Evolutionary conservation across 306 rosid species (phyloP).

Genomic region (Trichosanthes cucumerina): DNA sequence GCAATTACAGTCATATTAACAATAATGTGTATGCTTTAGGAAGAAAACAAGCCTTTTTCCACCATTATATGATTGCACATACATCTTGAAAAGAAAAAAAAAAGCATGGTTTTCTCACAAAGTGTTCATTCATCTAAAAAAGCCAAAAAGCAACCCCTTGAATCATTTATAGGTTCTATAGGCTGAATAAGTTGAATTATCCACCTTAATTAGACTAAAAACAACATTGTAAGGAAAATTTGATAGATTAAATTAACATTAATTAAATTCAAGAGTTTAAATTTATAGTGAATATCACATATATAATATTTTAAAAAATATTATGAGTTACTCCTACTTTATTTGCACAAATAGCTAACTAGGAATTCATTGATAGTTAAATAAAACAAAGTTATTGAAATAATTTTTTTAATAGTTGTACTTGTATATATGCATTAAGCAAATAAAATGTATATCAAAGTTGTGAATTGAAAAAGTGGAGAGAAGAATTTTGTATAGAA

Average conservation of each 20-base stretch:
- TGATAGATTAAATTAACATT: not conserved
- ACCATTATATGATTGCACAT: not conserved
- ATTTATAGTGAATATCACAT: no score
- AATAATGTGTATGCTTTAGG: not conserved
- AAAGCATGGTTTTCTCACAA: not conserved
- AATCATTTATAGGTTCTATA: not conserved
- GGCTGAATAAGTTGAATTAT: not conserved
- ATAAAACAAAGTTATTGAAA: no score
- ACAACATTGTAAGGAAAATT: no score
- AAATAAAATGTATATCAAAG: not conserved
- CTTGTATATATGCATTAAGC: not conserved
- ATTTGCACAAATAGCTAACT: not conserved
- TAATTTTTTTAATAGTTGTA: no score
- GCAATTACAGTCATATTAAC: not conserved
- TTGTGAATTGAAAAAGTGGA: not conserved
- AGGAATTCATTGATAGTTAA: not conserved
- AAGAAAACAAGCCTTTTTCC: not conserved
- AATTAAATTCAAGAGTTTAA: no score
- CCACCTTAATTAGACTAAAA: not conserved
- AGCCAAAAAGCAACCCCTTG: not conserved
- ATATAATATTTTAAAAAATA: no score
- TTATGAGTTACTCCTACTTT: not conserved
- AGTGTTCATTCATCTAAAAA: not conserved
- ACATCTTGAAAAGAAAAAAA: not conserved
- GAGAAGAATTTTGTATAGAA: not conserved